Base-by-base conservation (phyloP, 768 basidiomycete genomes). In the Boletellus emodensis region DNA sequence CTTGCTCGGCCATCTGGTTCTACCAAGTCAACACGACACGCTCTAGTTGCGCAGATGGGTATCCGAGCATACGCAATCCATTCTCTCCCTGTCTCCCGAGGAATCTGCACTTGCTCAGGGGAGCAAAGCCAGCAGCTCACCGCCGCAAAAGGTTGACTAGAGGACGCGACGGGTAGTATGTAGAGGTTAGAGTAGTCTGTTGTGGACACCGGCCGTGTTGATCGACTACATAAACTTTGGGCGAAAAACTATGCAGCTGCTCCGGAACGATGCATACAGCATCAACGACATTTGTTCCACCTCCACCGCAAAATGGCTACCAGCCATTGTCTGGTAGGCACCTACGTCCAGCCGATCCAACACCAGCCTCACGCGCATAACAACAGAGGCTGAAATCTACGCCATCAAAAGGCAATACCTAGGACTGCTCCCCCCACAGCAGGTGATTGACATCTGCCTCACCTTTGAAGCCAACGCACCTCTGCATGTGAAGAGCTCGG, bases 361-460 rank as follows among this genome's bases (percentile, higher is more conserved):
- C 35, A 34, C 33, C 37, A 26, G 52, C 56, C 58, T 57, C 32
- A 52, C 49, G 47, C 48, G 40, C 20, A 20, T 60, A 49, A 9
- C 34, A 15, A 49, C 48, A 68, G 79, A 82, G 33, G 62, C 60
- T 30, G 74, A 73, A 56, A 64, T 64, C 62, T 76, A 82, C 64
- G 75, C 81, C 44, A 80, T 85, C 69, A 89, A 88, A 65, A 78
- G 80, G 56, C 78, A 80, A 54, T 91, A 90, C 71, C 74, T 91
- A 38, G 74, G 76, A 20, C 75, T 87, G 18, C 75, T 91, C 8
- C 77, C 82, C 20, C 80, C 77, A 18, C 75, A 79, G 40, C 85
- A 90, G 69, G 77, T 90, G 61, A 87, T 90, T 62, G 88, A 89
- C 58, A 81, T 90, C 60, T 90, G 85, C 63, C 74, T 90, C 52